These are phyloP conservation scores for Chlamydomonas schloesseri DNA, from an alignment of 139 green algal species.

Conservation along the genomic window DNA sequence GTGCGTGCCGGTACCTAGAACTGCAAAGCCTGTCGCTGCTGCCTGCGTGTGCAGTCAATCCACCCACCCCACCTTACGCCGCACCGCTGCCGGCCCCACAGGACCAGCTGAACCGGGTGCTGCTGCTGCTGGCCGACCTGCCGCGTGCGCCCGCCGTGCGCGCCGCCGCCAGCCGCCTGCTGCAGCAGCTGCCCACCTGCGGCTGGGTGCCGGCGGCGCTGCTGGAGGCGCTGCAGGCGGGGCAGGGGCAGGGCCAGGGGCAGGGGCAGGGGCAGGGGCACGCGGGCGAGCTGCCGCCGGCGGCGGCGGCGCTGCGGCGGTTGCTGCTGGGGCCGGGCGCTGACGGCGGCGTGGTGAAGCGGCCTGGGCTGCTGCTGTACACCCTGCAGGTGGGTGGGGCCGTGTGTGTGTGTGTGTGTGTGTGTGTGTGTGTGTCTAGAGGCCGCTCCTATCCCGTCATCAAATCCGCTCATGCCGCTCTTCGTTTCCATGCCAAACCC, in stretches of 20 bases:
- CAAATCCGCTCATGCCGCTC: too few species aligned
- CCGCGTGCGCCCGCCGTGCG: constrained; percentile 16
- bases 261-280: constrained; percentile 37
- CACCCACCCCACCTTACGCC: too few species aligned
- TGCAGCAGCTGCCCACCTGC: constrained; percentile 76
- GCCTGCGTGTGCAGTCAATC: too few species aligned
- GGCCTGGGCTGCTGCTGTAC: constrained; percentile 64
- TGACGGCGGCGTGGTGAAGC: neutral
- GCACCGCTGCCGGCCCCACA: too few species aligned
- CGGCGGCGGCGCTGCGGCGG: neutral
- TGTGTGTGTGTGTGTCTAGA: too few species aligned
- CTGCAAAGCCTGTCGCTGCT: too few species aligned
- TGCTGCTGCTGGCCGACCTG: constrained; percentile 71
- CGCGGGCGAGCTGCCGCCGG: neutral
- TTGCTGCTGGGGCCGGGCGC: constrained; percentile 9
- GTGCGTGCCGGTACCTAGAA: too few species aligned
- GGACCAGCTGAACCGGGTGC: constrained; percentile 59
- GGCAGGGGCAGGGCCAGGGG: constrained; percentile 33
- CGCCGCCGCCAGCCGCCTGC: constrained; percentile 51
- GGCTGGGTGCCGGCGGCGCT: constrained; percentile 44
- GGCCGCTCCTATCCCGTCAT: too few species aligned
- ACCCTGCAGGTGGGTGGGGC: constrained; percentile 56
- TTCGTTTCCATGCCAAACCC: too few species aligned
- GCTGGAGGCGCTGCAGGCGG: constrained; percentile 47
- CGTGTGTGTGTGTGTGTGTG: too few species aligned